Evolutionary conservation across 1,139 yeast genomes (phyloP).

Genomic region (Wickerhamomyces sp.): DNA sequence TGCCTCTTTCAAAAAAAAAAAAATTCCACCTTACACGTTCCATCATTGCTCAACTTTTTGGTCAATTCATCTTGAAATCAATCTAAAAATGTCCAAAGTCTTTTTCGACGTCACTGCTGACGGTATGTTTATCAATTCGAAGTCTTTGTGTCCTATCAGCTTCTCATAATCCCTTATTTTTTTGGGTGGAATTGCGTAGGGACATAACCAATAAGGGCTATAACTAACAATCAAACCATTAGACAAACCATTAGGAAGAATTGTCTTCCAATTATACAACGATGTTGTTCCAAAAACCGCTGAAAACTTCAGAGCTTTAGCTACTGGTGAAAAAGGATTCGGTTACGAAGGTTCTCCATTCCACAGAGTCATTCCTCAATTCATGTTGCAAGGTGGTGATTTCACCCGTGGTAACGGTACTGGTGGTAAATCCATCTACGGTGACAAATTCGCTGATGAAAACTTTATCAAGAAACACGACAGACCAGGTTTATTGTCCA

Average conservation of each 20-base stretch:
- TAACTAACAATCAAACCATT: neutral
- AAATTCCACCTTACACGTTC: neutral
- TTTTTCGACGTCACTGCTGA: slow-evolving; percentile 73
- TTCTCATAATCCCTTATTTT: neutral
- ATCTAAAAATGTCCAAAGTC: slow-evolving; percentile 46
- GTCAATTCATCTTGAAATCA: neutral
- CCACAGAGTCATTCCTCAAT: slow-evolving; percentile 98
- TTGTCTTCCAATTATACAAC: slow-evolving; percentile 79
- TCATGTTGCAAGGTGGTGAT: slow-evolving; percentile 99
- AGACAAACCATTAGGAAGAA: slow-evolving; percentile 61
- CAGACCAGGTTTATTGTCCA: slow-evolving; percentile 92
- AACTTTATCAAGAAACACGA: slow-evolving; percentile 82
- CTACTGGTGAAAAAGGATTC: slow-evolving; percentile 90
- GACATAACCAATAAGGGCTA: neutral
- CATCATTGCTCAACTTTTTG: neutral
- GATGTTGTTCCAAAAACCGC: slow-evolving; percentile 96
- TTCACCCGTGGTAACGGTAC: slow-evolving; percentile 94
- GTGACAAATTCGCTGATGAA: slow-evolving; percentile 92
- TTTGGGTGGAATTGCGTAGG: neutral
- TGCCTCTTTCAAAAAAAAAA: neutral
- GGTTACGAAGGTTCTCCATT: slow-evolving; percentile 89
- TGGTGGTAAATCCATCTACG: slow-evolving; percentile 99
- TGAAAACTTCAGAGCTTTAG: slow-evolving; percentile 95
- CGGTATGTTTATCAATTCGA: slow-evolving; percentile 32
- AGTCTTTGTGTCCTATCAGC: neutral